These are phyloP conservation scores for Aspergillus aculeatus DNA, from an alignment of 2,329 filamentous ascomycete species.

Conservation along the genomic window DNA sequence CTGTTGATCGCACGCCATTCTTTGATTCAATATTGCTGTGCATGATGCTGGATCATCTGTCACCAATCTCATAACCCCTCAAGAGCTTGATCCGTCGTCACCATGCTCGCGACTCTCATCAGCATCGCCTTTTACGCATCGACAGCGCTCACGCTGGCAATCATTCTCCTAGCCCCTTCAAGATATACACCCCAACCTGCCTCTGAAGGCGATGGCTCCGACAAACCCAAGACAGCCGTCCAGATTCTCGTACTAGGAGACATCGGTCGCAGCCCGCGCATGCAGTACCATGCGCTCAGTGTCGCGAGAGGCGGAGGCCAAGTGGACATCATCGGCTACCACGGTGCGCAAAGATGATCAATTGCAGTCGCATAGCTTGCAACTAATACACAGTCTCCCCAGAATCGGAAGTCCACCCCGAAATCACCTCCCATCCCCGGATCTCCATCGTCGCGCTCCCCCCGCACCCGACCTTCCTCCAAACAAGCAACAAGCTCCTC, in stretches of 20 bases:
- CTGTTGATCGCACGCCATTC: not conserved
- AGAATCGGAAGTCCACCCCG: constrained; percentile 81
- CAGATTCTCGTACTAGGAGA: constrained; percentile 93
- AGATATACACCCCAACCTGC: constrained; percentile 47
- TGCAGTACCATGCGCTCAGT: constrained; percentile 97
- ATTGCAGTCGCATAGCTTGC: not conserved
- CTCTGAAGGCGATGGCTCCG: constrained; percentile 22
- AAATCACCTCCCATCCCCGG: constrained; percentile 65
- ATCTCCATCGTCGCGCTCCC: constrained; percentile 71
- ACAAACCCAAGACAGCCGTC: constrained; percentile 51
- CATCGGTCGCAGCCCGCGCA: constrained; percentile 91
- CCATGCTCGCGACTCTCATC: constrained; percentile 38
- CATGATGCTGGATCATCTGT: not conserved
- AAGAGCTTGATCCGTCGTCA: not conserved
- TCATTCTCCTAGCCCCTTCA: constrained; percentile 52
- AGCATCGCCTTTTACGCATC: constrained; percentile 46
- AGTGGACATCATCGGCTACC: constrained; percentile 85
- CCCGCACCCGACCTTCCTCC: constrained; percentile 65
- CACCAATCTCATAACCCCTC: not conserved
- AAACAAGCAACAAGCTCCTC: constrained; percentile 66
- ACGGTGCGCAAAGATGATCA: constrained; percentile 54
- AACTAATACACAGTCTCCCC: constrained; percentile 7
- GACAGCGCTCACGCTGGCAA: constrained; percentile 50
- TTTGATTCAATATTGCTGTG: not conserved
- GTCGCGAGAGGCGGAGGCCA: constrained; percentile 76